These are phyloP conservation scores for Trebouxia gelatinosa DNA, from an alignment of 163 green algal species.

Conservation along the genomic window DNA sequence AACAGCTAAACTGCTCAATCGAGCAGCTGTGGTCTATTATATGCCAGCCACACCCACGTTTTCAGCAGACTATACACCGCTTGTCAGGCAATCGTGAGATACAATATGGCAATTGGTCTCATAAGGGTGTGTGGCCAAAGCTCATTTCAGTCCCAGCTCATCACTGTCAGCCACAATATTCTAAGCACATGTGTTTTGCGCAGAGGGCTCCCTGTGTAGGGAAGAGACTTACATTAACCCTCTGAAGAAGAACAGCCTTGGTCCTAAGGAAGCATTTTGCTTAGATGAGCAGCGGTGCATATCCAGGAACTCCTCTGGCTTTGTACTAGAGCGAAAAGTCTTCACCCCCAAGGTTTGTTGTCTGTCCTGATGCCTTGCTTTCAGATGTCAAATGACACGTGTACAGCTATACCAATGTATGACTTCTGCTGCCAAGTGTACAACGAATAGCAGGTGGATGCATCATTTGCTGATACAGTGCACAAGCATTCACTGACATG, in stretches of 20 bases:
- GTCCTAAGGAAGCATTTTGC: constrained; percentile 1
- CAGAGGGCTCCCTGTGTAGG: not conserved
- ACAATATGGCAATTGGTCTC: constrained; percentile 2
- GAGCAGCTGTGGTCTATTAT: constrained; percentile 19
- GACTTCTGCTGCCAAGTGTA: too few species aligned
- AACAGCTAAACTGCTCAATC: not conserved
- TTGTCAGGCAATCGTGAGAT: constrained; percentile 5
- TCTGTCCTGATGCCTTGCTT: not conserved
- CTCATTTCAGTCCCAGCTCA: not conserved
- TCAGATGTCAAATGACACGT: not conserved
- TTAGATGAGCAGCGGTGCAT: constrained; percentile 2
- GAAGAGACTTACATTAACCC: constrained; percentile 11
- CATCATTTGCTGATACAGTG: too few species aligned
- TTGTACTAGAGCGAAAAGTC: constrained; percentile 12
- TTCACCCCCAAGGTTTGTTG: not conserved
- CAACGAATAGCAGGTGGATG: too few species aligned
- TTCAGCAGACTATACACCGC: not conserved
- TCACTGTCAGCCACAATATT: not conserved
- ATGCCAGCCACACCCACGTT: constrained; percentile 2
- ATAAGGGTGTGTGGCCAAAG: not conserved
- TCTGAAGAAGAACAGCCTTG: constrained; percentile 5
- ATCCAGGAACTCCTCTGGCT: not conserved
- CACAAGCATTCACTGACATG: too few species aligned
- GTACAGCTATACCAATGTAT: too few species aligned
- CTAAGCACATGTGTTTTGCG: not conserved